phyloP scores from a whole-genome alignment of 2,329 filamentous ascomycete species.

The Myriosclerotinia curreyana region DNA sequence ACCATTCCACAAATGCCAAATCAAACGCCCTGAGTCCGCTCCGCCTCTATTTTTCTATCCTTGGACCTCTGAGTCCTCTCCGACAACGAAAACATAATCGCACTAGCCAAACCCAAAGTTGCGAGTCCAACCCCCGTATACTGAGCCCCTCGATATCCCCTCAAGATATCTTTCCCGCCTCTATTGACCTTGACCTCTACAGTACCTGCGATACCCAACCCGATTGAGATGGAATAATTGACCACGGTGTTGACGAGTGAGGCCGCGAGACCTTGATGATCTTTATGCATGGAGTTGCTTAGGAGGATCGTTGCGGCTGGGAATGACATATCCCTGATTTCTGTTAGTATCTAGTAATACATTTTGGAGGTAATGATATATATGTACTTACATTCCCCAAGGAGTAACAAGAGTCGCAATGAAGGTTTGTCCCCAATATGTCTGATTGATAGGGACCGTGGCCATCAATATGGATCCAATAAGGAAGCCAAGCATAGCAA shows the following conservation, averaged over 20 bases:
- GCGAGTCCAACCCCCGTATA: conserved; percentile 31
- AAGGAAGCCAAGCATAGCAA: conserved; percentile 42
- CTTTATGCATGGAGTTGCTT: conserved; percentile 48
- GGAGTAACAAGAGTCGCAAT: conserved; percentile 54
- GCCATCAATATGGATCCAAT: conserved; percentile 39
- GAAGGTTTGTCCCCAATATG: conserved; percentile 64
- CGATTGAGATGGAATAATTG: conserved; percentile 45
- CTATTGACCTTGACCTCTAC: conserved; percentile 37
- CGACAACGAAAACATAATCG: conserved; percentile 37
- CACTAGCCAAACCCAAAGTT: conserved; percentile 40
- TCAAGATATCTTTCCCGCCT: conserved; percentile 22
- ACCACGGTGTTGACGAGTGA: conserved; percentile 48
- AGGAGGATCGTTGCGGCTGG: conserved; percentile 52
- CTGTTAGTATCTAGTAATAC: not conserved
- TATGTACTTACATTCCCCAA: conserved; percentile 41
- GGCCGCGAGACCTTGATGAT: conserved; percentile 51
- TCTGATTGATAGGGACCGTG: conserved; percentile 35
- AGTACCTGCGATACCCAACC: conserved; percentile 46
- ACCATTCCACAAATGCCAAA: not conserved
- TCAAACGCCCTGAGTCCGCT: not conserved
- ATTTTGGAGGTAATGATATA: too few species aligned
- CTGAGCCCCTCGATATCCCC: conserved; percentile 21
- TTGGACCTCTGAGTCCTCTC: conserved; percentile 23
- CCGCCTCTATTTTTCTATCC: conserved; percentile 10
- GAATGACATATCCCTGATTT: conserved; percentile 53